These are phyloP conservation scores for Isochrysis galbana DNA, from an alignment of 78 protist species.

Conservation along the genomic window DNA sequence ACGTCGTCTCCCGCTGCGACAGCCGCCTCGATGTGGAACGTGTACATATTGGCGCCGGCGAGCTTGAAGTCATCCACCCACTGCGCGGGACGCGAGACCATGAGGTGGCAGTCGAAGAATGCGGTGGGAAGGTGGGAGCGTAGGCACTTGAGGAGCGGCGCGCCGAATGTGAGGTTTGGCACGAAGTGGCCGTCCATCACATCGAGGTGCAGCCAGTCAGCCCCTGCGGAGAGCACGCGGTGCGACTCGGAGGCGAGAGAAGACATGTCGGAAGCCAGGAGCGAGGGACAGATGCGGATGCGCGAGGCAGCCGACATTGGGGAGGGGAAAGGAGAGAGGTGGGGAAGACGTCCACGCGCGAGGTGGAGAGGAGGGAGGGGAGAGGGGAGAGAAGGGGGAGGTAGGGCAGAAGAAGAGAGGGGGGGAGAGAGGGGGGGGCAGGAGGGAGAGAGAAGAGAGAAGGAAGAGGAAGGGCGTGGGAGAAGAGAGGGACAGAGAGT, in stretches of 20 bases:
- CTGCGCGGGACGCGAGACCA: conserved; percentile 91
- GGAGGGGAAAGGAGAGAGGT: no score
- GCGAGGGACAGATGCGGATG: conserved; percentile 92
- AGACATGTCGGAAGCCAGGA: conserved; percentile 83
- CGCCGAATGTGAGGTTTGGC: conserved; percentile 93
- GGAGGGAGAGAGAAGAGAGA: no score
- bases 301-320: no score
- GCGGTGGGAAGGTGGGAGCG: conserved; percentile 78
- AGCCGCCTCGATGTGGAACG: conserved; percentile 93
- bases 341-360: no score
- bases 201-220: conserved; percentile 28
- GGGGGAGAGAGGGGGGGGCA: no score
- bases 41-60: conserved; percentile 87
- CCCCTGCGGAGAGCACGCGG: conserved; percentile 44
- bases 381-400: no score
- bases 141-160: conserved; percentile 88
- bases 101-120: conserved; percentile 95
- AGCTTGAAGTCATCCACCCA: conserved; percentile 83
- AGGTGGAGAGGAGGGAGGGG: no score
- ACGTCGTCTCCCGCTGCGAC: background rate
- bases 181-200: conserved; percentile 90
- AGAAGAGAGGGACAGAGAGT: no score
- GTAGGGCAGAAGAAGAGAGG: no score
- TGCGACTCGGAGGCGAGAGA: conserved; percentile 66
- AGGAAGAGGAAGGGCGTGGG: no score